A percentile compares a stretch with the other conserved stretches of the same genome.
These are phyloP conservation scores for Mycena filopes DNA, from an alignment of 768 basidiomycete genomes.

Conservation along the genomic window DNA sequence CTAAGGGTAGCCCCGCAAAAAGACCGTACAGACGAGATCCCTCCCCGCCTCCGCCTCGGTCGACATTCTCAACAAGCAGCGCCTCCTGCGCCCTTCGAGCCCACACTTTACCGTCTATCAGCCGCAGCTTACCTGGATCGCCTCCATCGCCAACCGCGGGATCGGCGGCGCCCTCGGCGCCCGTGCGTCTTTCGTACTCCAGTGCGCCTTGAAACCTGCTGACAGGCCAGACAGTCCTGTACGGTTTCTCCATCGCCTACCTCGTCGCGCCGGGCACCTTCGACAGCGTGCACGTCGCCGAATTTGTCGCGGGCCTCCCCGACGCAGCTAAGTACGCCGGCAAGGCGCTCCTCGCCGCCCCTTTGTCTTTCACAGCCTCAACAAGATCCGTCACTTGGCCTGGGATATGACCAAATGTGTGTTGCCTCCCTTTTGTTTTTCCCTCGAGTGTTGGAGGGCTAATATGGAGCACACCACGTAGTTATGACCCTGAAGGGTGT, in stretches of 20 bases:
- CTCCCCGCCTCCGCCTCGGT: conserved; percentile 65
- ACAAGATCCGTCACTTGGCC: conserved; percentile 87
- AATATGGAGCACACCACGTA: too few species aligned
- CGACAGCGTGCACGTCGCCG: conserved; percentile 80
- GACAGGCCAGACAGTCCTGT: conserved; percentile 68
- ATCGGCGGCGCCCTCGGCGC: conserved; percentile 83
- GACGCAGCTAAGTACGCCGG: conserved; percentile 79
- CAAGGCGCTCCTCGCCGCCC: conserved; percentile 86
- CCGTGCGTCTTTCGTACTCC: conserved; percentile 58
- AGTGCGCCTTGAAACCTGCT: background rate
- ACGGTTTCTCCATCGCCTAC: conserved; percentile 88
- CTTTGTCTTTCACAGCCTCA: conserved; percentile 90
- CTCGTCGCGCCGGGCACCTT: conserved; percentile 83
- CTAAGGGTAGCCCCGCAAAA: too few species aligned
- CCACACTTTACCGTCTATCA: conserved; percentile 98
- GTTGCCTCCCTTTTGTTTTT: too few species aligned
- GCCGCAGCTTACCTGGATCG: conserved; percentile 89
- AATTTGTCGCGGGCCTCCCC: conserved; percentile 75
- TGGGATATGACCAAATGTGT: conserved; percentile 93
- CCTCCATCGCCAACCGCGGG: conserved; percentile 85
- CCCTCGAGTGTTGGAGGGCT: too few species aligned
- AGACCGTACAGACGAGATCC: conserved; percentile 76
- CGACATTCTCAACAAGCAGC: conserved; percentile 86
- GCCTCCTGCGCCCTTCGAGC: conserved; percentile 86
- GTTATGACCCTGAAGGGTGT: too few species aligned